Evolutionary conservation across 1,139 yeast species (phyloP).

Genomic region (Yueomyces sp.): DNA sequence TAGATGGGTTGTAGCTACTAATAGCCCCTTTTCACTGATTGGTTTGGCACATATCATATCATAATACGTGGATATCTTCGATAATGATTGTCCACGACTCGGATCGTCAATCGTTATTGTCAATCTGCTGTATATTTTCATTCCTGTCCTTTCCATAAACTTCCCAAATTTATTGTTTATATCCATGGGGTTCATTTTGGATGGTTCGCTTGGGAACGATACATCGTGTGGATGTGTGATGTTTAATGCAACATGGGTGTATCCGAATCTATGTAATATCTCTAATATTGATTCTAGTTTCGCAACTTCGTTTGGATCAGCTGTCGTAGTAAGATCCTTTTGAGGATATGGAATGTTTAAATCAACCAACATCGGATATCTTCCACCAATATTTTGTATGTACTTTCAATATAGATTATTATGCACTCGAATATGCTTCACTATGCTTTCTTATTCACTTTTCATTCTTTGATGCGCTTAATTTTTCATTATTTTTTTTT

Average conservation of each 20-base stretch:
- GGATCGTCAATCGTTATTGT: constrained; percentile 72
- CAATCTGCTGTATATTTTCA: constrained; percentile 55
- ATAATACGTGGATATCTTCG: constrained; percentile 48
- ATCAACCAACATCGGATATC: constrained; percentile 42
- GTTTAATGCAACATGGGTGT: constrained; percentile 63
- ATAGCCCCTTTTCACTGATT: constrained; percentile 62
- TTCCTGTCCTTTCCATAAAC: constrained; percentile 25
- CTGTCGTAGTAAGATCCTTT: constrained; percentile 31
- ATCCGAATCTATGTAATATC: constrained; percentile 54
- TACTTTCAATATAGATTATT: no score
- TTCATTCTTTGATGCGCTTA: no score
- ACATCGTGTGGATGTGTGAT: constrained; percentile 44
- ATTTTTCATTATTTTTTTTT: no score
- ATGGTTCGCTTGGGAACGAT: constrained; percentile 35
- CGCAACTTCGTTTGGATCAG: constrained; percentile 30
- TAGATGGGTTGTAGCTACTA: constrained; percentile 54
- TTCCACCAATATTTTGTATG: neutral
- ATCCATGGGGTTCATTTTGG: constrained; percentile 19
- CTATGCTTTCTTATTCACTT: no score
- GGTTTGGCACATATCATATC: constrained; percentile 82
- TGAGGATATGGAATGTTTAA: constrained; percentile 79
- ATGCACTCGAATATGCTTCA: no score
- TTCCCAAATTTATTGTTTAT: constrained; percentile 16
- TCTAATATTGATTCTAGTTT: constrained; percentile 37
- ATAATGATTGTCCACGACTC: constrained; percentile 58